A percentile compares a stretch with the other conserved stretches of the same genome.
Conservation (phyloP, 495 filamentous ascomycete genomes). For the Durotheca rogersii region DNA sequence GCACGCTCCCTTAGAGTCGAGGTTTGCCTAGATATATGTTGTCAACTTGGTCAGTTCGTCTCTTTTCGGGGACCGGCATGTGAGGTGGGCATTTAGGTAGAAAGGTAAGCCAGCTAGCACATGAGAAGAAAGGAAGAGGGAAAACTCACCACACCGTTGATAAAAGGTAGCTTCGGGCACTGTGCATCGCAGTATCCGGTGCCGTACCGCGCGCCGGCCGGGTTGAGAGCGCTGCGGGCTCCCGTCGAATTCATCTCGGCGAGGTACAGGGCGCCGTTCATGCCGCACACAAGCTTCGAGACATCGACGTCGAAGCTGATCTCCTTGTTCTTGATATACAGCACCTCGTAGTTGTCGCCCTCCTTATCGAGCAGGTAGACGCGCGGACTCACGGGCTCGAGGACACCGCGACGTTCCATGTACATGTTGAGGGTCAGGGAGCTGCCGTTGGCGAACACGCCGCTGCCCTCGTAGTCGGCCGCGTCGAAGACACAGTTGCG, state of each 20-base stretch:
- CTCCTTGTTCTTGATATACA: slow-evolving; percentile 61
- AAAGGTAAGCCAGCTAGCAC: background rate
- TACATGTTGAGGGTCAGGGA: slow-evolving; percentile 57
- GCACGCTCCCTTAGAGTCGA: slow-evolving; percentile 60
- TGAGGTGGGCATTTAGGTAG: too few species aligned
- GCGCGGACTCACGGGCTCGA: slow-evolving; percentile 57
- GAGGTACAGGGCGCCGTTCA: slow-evolving; percentile 73
- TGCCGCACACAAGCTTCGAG: slow-evolving; percentile 64
- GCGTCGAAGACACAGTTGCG: slow-evolving; percentile 62
- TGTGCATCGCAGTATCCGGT: slow-evolving; percentile 78
- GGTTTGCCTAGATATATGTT: slow-evolving; percentile 52
- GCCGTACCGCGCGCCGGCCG: slow-evolving; percentile 69
- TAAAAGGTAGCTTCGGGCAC: slow-evolving; percentile 66
- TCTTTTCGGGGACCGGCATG: too few species aligned
- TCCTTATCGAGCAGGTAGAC: slow-evolving; percentile 60
- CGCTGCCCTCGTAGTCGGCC: slow-evolving; percentile 60
- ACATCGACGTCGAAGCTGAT: slow-evolving; percentile 70
- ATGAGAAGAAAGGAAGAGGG: background rate
- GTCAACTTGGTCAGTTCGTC: slow-evolving; percentile 1
- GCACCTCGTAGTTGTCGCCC: slow-evolving; percentile 55
- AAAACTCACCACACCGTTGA: slow-evolving; percentile 57
- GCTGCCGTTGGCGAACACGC: slow-evolving; percentile 56
- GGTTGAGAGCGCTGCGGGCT: slow-evolving; percentile 58
- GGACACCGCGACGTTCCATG: slow-evolving; percentile 42
- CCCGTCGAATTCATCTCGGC: slow-evolving; percentile 65